Conservation (phyloP, 345 rosid species). For the Kandelia obovata region DNA sequence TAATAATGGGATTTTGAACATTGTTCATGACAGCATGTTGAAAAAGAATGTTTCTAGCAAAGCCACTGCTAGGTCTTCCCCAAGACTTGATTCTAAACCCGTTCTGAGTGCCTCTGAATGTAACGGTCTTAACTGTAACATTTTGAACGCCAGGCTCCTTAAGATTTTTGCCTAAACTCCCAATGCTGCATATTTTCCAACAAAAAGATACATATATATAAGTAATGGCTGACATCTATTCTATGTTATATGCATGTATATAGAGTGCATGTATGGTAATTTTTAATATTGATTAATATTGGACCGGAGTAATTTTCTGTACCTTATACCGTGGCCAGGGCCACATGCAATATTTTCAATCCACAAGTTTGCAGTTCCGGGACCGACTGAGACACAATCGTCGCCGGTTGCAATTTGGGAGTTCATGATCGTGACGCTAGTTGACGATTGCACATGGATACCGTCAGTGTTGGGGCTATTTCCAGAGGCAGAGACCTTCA, state of each 20-base stretch:
- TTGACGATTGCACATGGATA: constrained; percentile 25
- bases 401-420: constrained; percentile 24
- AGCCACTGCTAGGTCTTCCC: constrained; percentile 61
- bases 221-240: neutral
- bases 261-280: too few species aligned
- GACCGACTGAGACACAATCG: constrained; percentile 34
- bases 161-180: constrained; percentile 42
- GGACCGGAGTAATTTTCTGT: too few species aligned
- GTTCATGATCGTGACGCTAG: constrained; percentile 6
- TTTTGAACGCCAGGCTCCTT: constrained; percentile 56
- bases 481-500: constrained; percentile 12
- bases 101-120: constrained; percentile 40
- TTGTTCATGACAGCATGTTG: constrained; percentile 31
- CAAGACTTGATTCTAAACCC: constrained; percentile 66
- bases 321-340: constrained; percentile 38
- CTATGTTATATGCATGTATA: neutral
- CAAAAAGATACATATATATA: neutral
- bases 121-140: constrained; percentile 37
- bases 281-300: too few species aligned
- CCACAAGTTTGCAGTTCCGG: constrained; percentile 21
- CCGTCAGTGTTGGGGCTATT: constrained; percentile 35
- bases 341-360: constrained; percentile 23
- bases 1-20: constrained; percentile 43
- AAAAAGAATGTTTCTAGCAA: constrained; percentile 43
- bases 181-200: constrained; percentile 40